Evolutionary conservation across 768 basidiomycete species (phyloP).

Genomic region (Rickenella mellea): DNA sequence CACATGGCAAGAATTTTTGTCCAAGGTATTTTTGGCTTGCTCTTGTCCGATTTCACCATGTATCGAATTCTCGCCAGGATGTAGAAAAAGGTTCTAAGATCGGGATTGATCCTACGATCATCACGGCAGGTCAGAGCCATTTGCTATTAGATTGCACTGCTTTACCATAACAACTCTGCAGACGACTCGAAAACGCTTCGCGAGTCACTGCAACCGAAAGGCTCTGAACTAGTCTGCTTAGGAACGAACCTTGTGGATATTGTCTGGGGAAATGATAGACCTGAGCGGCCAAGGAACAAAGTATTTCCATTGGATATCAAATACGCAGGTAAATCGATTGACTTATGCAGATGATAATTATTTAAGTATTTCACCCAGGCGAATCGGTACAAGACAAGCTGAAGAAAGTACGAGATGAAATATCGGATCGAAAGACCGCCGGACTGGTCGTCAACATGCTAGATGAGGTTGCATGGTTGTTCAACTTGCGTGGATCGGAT

Average conservation of each 20-base stretch:
- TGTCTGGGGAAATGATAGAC: constrained; percentile 64
- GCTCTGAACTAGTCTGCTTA: constrained; percentile 61
- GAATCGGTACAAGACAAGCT: constrained; percentile 63
- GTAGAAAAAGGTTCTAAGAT: constrained; percentile 53
- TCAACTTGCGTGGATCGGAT: constrained; percentile 87
- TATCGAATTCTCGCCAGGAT: constrained; percentile 30
- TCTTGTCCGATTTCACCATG: background rate
- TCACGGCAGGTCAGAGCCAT: constrained; percentile 45
- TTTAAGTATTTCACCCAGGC: constrained; percentile 25
- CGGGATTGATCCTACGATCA: constrained; percentile 75
- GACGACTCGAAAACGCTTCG: constrained; percentile 58
- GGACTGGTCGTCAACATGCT: constrained; percentile 80
- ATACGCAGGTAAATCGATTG: constrained; percentile 53
- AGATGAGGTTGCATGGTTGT: constrained; percentile 92
- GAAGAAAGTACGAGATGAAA: constrained; percentile 47
- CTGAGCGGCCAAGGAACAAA: constrained; percentile 54
- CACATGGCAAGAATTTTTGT: constrained; percentile 82
- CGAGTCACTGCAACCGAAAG: constrained; percentile 40
- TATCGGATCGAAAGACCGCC: constrained; percentile 52
- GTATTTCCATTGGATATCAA: constrained; percentile 65
- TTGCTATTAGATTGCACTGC: background rate
- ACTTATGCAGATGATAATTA: background rate
- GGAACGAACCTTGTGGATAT: constrained; percentile 66
- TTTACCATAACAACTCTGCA: constrained; percentile 13
- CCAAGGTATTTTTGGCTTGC: constrained; percentile 38